These are phyloP conservation scores for Beta lomatogona DNA, from an alignment of 179 eudicot species.

Conservation along the genomic window DNA sequence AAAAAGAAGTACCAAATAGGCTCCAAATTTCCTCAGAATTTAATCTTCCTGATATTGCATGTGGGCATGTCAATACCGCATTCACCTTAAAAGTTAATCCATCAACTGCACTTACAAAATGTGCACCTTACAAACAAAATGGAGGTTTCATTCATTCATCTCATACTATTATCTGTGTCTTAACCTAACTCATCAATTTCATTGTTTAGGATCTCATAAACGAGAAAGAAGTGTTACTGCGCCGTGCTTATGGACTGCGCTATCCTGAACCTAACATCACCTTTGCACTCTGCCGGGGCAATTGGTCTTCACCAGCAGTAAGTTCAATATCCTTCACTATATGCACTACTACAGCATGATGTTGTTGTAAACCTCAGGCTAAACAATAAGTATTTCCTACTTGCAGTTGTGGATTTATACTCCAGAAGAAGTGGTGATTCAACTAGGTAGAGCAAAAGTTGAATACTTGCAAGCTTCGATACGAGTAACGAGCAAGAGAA, in stretches of 20 bases:
- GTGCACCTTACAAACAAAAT: neutral
- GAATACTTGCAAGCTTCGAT: conserved; percentile 89
- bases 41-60: conserved; percentile 4
- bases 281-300: conserved; percentile 90
- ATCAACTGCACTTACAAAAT: neutral
- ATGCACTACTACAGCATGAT: neutral
- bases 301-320: conserved; percentile 91
- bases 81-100: neutral
- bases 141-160: neutral
- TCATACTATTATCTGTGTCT: neutral
- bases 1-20: no score
- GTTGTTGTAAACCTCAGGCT: conserved; percentile 5
- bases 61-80: neutral
- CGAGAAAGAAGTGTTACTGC: conserved; percentile 68
- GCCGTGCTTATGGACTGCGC: conserved; percentile 71
- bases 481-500: conserved; percentile 75
- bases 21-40: neutral
- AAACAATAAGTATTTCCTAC: conserved; percentile 14
- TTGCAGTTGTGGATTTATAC: conserved; percentile 75
- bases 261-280: conserved; percentile 93
- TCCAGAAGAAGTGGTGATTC: conserved; percentile 70
- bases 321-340: conserved; percentile 27
- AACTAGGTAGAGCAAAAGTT: conserved; percentile 74
- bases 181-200: conserved; percentile 17
- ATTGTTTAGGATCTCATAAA: conserved; percentile 50